Conservation (phyloP, 2,329 filamentous ascomycete genomes). For the Colletotrichum trifolii region DNA sequence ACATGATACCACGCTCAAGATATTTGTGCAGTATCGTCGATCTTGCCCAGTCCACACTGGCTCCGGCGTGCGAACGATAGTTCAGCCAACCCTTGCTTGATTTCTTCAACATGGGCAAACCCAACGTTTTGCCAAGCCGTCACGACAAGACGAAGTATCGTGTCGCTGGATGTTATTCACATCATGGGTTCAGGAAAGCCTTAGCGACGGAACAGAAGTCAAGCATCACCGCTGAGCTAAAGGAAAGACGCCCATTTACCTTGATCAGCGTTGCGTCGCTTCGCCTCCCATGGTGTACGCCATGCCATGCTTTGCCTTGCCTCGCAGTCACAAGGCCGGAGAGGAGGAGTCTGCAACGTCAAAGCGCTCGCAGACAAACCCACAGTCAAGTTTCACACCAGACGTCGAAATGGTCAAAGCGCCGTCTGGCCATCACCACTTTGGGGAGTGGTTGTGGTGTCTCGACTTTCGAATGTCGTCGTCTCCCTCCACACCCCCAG, state of each 20-base stretch:
- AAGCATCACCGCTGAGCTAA: not conserved
- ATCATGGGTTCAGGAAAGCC: no score
- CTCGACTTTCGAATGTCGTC: no score
- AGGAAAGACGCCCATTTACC: not conserved
- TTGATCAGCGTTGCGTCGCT: not conserved
- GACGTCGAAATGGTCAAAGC: conserved; percentile 34
- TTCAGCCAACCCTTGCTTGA: not conserved
- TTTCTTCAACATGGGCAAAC: conserved; percentile 1
- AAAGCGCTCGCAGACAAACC: conserved; percentile 33
- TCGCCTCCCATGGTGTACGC: not conserved
- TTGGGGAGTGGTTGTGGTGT: no score
- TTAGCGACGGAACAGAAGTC: not conserved
- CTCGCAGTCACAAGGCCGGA: conserved; percentile 10
- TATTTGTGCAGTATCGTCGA: not conserved
- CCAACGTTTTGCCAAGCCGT: conserved; percentile 5
- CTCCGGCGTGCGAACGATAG: not conserved
- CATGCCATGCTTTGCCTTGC: not conserved
- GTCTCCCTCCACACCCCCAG: conserved; percentile 13
- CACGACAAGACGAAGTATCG: not conserved
- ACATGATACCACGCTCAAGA: no score
- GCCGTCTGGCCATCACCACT: conserved; percentile 6
- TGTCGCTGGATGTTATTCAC: not conserved
- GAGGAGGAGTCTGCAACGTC: conserved; percentile 17
- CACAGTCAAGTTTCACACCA: conserved; percentile 34
- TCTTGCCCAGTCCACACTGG: conserved; percentile 4